phyloP scores from a whole-genome alignment of 352 stramenopile genomes.

The Globisporangium nunn region DNA sequence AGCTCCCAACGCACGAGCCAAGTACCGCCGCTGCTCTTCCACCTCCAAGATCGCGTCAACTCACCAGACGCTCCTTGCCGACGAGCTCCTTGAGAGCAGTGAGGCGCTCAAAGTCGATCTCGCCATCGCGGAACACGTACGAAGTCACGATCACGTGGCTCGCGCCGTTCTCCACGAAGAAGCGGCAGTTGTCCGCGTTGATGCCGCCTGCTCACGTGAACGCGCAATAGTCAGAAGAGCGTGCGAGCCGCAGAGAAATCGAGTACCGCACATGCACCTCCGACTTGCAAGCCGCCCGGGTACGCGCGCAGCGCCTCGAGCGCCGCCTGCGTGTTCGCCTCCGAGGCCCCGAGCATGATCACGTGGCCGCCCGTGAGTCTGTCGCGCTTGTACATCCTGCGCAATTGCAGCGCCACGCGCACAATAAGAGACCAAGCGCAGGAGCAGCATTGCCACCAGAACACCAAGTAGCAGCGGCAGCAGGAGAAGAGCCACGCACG shows the following conservation, averaged over 20 bases:
- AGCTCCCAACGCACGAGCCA: not conserved
- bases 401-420: not conserved
- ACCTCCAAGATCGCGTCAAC: not conserved
- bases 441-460: not conserved
- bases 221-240: not conserved
- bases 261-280: conserved; percentile 44
- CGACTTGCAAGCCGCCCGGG: conserved; percentile 92
- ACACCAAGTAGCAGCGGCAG: not conserved
- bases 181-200: conserved; percentile 88
- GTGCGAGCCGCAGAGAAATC: not conserved
- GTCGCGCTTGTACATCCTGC: conserved; percentile 90
- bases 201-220: conserved; percentile 53
- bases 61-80: conserved; percentile 69
- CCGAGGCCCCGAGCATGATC: conserved; percentile 94
- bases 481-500: conserved; percentile 21
- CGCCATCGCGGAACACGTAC: conserved; percentile 92
- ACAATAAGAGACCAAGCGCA: not conserved
- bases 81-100: conserved; percentile 58
- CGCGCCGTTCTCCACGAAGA: conserved; percentile 94
- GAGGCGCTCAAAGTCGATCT: conserved; percentile 84
- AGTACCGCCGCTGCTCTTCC: not conserved
- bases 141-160: conserved; percentile 98
- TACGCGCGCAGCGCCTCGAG: conserved; percentile 85
- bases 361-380: conserved; percentile 92
- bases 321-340: conserved; percentile 89